Evolutionary conservation across 495 filamentous ascomycete species (phyloP).

Genomic region (Pyronema omphalodes): DNA sequence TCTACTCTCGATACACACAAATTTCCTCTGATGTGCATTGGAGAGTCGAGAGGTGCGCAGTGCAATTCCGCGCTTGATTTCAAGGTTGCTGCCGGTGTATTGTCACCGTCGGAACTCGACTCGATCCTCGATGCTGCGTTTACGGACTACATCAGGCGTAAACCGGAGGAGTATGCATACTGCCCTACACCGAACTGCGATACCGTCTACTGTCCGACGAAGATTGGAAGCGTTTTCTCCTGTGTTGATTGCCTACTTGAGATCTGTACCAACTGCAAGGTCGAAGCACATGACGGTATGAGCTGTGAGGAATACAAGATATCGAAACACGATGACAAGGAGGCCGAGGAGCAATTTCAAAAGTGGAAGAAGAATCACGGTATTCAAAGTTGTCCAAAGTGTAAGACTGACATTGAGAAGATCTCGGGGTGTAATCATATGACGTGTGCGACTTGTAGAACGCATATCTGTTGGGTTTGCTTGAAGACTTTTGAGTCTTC

Average conservation of each 20-base stretch:
- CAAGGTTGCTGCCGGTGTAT: constrained; percentile 1
- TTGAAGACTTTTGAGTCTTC: constrained; percentile 13
- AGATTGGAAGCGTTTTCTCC: constrained; percentile 13
- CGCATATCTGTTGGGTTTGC: constrained; percentile 29
- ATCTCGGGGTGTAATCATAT: constrained; percentile 27
- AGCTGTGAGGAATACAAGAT: constrained; percentile 24
- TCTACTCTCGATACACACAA: constrained; percentile 14
- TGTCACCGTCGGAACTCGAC: constrained; percentile 17
- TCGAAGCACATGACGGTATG: constrained; percentile 24
- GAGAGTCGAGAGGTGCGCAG: background rate
- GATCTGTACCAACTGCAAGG: constrained; percentile 24
- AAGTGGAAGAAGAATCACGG: constrained; percentile 18
- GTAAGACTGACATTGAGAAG: constrained; percentile 25
- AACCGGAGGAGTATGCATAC: constrained; percentile 21
- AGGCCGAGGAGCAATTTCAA: constrained; percentile 7
- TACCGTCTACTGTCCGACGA: constrained; percentile 18
- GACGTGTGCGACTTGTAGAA: constrained; percentile 19
- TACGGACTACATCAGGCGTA: constrained; percentile 18
- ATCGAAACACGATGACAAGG: constrained; percentile 6
- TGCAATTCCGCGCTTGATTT: constrained; percentile 6
- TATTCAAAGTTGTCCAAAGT: constrained; percentile 23
- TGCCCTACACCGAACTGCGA: constrained; percentile 27
- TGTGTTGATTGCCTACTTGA: constrained; percentile 25
- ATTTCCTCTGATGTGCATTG: constrained; percentile 25
- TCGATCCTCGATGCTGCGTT: constrained; percentile 23